phyloP scores from a whole-genome alignment of 306 rosid genomes.

The Betula pendula region DNA sequence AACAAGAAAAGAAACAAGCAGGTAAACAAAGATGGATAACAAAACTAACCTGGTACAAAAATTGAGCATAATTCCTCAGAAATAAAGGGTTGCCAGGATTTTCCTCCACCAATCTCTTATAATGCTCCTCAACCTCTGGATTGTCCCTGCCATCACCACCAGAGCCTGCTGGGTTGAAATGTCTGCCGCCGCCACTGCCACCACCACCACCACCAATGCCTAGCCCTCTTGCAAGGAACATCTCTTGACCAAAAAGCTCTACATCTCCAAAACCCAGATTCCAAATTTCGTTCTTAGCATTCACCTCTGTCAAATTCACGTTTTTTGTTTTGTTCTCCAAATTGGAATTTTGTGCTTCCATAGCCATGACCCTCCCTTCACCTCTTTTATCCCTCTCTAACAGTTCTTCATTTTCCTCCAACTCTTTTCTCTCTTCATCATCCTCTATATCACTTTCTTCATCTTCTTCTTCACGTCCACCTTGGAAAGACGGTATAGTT shows the following conservation, averaged over 20 bases:
- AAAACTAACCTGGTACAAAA: conserved; percentile 56
- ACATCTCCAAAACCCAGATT: conserved; percentile 31
- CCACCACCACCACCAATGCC: conserved; percentile 44
- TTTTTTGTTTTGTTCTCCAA: conserved; percentile 23
- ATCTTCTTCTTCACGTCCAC: conserved; percentile 39
- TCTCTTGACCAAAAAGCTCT: conserved; percentile 33
- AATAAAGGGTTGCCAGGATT: conserved; percentile 81
- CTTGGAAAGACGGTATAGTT: conserved; percentile 59
- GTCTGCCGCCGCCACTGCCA: conserved; percentile 33
- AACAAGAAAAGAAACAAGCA: neutral
- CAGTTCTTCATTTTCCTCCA: conserved; percentile 9
- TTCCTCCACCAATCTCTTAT: conserved; percentile 70
- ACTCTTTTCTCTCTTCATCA: conserved; percentile 26
- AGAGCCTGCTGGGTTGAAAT: conserved; percentile 32
- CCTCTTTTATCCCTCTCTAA: neutral
- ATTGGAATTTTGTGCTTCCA: conserved; percentile 13
- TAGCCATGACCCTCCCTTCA: conserved; percentile 12
- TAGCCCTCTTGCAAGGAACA: conserved; percentile 57
- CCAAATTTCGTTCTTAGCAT: conserved; percentile 35
- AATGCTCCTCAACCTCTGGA: conserved; percentile 55
- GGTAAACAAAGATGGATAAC: neutral
- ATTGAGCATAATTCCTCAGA: conserved; percentile 80
- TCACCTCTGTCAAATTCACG: conserved; percentile 31
- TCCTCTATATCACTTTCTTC: conserved; percentile 43
- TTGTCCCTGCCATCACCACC: conserved; percentile 59